These are phyloP conservation scores for Ambrosiella beaveri DNA, from an alignment of 2,329 filamentous ascomycete species.

Conservation along the genomic window DNA sequence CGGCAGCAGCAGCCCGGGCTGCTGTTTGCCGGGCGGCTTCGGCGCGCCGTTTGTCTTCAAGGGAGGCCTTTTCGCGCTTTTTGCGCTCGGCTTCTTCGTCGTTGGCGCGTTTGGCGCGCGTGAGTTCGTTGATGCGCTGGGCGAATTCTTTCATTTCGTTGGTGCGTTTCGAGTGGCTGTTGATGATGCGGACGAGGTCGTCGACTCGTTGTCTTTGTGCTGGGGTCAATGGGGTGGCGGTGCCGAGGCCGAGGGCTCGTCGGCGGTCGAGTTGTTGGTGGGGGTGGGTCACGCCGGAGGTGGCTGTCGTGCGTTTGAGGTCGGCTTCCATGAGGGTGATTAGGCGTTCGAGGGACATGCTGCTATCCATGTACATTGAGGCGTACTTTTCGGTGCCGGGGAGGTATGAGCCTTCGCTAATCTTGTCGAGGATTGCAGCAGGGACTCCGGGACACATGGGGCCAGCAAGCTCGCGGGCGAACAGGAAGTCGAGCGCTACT, in stretches of 20 bases:
- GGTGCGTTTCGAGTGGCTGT: slow-evolving; percentile 5
- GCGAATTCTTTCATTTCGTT: slow-evolving; percentile 21
- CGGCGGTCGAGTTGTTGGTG: slow-evolving; percentile 5
- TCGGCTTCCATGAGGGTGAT: slow-evolving; percentile 20
- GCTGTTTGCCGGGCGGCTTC: slow-evolving; percentile 1
- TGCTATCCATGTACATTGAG: slow-evolving; percentile 8
- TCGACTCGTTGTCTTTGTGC: slow-evolving; percentile 11
- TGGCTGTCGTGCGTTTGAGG: slow-evolving; percentile 17
- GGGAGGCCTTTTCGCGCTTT: slow-evolving; percentile 24
- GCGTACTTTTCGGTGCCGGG: slow-evolving; percentile 13
- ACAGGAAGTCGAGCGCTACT: slow-evolving; percentile 12
- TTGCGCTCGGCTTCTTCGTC: slow-evolving; percentile 27
- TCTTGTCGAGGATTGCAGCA: not conserved
- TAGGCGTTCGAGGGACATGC: slow-evolving; percentile 16
- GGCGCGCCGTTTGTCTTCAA: slow-evolving; percentile 20
- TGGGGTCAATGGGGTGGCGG: slow-evolving; percentile 5
- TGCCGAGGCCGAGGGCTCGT: slow-evolving; percentile 8
- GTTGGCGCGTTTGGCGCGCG: slow-evolving; percentile 23
- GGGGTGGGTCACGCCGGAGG: slow-evolving; percentile 11
- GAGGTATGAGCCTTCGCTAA: not conserved
- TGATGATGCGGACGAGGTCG: slow-evolving; percentile 10
- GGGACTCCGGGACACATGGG: not conserved
- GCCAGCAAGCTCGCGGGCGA: not conserved
- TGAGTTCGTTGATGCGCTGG: slow-evolving; percentile 28
- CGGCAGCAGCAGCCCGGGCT: slow-evolving; percentile 8